Conservation (phyloP, 805 yeast species). For the Myxozyma lipomycoides region DNA sequence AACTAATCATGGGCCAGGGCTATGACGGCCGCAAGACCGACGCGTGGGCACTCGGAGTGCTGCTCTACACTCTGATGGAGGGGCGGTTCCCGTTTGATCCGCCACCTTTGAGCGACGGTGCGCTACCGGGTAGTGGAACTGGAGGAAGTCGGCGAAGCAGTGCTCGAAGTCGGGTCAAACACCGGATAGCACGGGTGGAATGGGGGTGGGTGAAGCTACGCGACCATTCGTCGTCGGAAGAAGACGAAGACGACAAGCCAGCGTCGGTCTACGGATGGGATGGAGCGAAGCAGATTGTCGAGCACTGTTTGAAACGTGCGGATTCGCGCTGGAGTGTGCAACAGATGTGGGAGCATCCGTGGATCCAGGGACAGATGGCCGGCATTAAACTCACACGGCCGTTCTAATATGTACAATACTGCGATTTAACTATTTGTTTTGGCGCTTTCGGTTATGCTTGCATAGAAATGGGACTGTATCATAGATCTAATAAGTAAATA, state of each 20-base stretch:
- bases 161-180: conserved; percentile 60
- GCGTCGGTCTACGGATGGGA: conserved; percentile 38
- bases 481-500: no score
- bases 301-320: conserved; percentile 47
- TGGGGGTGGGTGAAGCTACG: conserved; percentile 71
- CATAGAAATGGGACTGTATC: no score
- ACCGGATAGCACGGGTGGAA: conserved; percentile 84
- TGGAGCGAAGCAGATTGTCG: conserved; percentile 51
- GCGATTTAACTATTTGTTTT: no score
- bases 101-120: conserved; percentile 37
- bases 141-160: conserved; percentile 31
- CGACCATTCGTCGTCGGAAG: conserved; percentile 36
- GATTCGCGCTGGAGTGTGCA: conserved; percentile 43
- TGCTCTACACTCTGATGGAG: conserved; percentile 80
- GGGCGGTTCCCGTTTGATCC: conserved; percentile 89
- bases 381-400: background rate
- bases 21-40: conserved; percentile 91
- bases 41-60: conserved; percentile 92
- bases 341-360: conserved; percentile 38
- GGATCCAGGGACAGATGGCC: conserved; percentile 38
- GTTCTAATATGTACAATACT: background rate
- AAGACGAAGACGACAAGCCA: conserved; percentile 24
- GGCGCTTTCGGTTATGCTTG: no score
- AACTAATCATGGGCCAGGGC: conserved; percentile 79
- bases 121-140: conserved; percentile 38